phyloP scores from a whole-genome alignment of 257 asterid genomes.

The Salvia splendens region DNA sequence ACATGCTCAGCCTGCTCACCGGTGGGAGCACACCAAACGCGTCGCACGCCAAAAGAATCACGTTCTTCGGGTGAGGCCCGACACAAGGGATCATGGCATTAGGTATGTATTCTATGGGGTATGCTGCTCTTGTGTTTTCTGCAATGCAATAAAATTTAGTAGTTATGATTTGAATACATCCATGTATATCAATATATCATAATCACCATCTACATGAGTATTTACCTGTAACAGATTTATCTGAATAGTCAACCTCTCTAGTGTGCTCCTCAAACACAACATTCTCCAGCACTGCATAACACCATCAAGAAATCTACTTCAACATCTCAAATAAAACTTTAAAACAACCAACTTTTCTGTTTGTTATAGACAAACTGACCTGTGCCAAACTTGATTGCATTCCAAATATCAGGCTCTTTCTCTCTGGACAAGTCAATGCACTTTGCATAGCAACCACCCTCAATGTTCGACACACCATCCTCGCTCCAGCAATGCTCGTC shows the following conservation, averaged over 20 bases:
- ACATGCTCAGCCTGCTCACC: conserved; percentile 79
- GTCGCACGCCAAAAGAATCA: conserved; percentile 88
- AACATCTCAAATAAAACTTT: not conserved
- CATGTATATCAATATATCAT: no score
- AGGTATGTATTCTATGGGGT: conserved; percentile 89
- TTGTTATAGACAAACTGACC: no score
- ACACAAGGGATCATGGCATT: conserved; percentile 90
- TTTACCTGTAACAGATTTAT: conserved; percentile 84
- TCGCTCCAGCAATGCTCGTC: conserved; percentile 98
- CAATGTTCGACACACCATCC: conserved; percentile 86
- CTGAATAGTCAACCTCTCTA: conserved; percentile 84
- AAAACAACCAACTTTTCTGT: no score
- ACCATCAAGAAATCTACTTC: not conserved
- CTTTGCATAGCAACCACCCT: conserved; percentile 96
- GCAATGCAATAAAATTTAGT: conserved; percentile 8
- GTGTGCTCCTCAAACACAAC: conserved; percentile 90
- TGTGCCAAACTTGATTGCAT: conserved; percentile 88
- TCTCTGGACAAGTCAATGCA: conserved; percentile 84
- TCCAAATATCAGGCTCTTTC: conserved; percentile 97
- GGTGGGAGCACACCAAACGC: conserved; percentile 99
- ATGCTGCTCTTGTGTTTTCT: conserved; percentile 95
- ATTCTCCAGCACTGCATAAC: conserved; percentile 69
- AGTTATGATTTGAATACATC: no score
- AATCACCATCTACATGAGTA: no score
- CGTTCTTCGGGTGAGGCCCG: conserved; percentile 91